These are phyloP conservation scores for Diddensiella caesifluorescens DNA, from an alignment of 805 yeast genomes.

Conservation along the genomic window DNA sequence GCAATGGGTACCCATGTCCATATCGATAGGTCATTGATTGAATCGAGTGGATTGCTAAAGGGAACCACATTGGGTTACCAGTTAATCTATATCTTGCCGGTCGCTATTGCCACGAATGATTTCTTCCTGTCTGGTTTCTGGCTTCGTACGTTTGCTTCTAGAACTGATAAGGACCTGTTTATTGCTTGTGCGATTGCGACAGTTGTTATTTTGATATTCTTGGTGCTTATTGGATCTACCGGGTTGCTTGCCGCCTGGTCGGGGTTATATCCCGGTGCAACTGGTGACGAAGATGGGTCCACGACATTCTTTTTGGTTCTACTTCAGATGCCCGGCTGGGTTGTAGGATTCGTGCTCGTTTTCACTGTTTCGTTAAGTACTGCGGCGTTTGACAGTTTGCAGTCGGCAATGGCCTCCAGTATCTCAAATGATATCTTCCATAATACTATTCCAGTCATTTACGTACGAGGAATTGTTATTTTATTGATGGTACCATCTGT, in stretches of 20 bases:
- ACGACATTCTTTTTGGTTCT: conserved; percentile 70
- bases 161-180: conserved; percentile 64
- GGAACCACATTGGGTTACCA: conserved; percentile 82
- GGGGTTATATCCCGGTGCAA: conserved; percentile 43
- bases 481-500: conserved; percentile 80
- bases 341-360: conserved; percentile 74
- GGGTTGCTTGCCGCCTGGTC: conserved; percentile 93
- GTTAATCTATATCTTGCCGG: conserved; percentile 71
- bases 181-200: conserved; percentile 76
- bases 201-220: conserved; percentile 54
- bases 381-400: conserved; percentile 84
- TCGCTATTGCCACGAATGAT: conserved; percentile 87
- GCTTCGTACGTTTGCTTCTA: conserved; percentile 90
- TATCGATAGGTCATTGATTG: conserved; percentile 54
- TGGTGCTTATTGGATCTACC: conserved; percentile 70
- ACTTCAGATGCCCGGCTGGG: conserved; percentile 75
- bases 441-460: conserved; percentile 63
- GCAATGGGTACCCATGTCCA: conserved; percentile 72
- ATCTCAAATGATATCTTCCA: conserved; percentile 87
- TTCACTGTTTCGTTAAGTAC: conserved; percentile 72
- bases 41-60: conserved; percentile 58
- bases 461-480: conserved; percentile 64
- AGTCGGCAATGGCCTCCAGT: conserved; percentile 82
- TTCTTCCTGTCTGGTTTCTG: conserved; percentile 89
- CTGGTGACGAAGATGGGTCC: conserved; percentile 47